phyloP scores from a whole-genome alignment of 1,139 yeast species.

The Eremothecium sinecaudum region DNA sequence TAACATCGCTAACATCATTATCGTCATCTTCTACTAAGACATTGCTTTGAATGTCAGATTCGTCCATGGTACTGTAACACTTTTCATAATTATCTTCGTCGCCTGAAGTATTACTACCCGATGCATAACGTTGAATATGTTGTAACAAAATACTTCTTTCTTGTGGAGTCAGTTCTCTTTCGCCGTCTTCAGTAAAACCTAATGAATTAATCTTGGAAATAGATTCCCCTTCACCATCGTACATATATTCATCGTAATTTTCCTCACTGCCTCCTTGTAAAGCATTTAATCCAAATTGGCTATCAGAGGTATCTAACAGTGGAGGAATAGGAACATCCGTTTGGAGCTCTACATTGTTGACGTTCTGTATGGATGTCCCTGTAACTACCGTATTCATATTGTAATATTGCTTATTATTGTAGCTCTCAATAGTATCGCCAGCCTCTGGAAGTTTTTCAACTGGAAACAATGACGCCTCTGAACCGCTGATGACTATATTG shows the following conservation, averaged over 20 bases:
- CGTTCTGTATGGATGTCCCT: not conserved
- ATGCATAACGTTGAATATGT: not conserved
- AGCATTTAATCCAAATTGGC: not conserved
- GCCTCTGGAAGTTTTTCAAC: constrained; percentile 1
- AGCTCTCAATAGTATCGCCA: constrained; percentile 17
- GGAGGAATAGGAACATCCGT: not conserved
- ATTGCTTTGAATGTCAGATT: constrained; percentile 10
- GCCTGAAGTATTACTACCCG: not conserved
- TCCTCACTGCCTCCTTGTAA: constrained; percentile 5
- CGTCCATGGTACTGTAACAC: too few relatives aligned
- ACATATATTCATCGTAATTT: constrained; percentile 11
- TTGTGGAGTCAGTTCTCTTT: not conserved
- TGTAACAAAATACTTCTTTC: not conserved
- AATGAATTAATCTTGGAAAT: not conserved
- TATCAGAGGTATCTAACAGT: not conserved
- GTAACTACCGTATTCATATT: constrained; percentile 10
- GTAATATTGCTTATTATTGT: constrained; percentile 16
- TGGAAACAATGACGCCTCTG: not conserved
- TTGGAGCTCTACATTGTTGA: not conserved
- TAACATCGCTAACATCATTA: constrained; percentile 23
- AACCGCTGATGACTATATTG: not conserved
- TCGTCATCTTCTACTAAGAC: constrained; percentile 16
- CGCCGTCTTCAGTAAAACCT: not conserved
- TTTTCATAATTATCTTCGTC: constrained; percentile 6
- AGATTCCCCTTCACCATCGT: constrained; percentile 8